Evolutionary conservation across 148 eudicot species (phyloP).

Genomic region (Agrostemma githago): DNA sequence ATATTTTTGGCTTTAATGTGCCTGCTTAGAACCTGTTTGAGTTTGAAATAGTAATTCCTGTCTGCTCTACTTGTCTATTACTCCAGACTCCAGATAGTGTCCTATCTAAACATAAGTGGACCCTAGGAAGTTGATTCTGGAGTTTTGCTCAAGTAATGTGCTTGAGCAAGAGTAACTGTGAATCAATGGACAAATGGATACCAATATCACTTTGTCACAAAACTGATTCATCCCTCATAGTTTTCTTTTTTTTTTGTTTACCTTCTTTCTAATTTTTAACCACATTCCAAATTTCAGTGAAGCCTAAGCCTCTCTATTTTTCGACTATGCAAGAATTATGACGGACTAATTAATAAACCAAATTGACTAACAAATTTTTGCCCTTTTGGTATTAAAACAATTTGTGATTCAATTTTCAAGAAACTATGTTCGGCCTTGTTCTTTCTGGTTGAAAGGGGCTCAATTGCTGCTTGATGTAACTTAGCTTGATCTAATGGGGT

Average conservation of each 20-base stretch:
- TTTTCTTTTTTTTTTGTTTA: background rate
- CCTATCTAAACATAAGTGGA: background rate
- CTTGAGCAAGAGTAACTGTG: background rate
- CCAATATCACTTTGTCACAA: background rate
- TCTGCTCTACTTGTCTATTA: background rate
- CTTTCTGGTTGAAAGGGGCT: too few species aligned
- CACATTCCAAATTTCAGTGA: background rate
- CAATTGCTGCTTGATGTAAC: too few species aligned
- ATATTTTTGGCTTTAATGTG: background rate
- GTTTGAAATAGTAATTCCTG: background rate
- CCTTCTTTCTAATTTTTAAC: background rate
- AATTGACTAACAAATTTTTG: background rate
- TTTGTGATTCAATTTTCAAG: too few species aligned
- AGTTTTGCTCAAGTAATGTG: background rate
- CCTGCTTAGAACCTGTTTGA: background rate
- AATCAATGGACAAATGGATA: background rate
- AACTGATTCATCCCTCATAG: background rate
- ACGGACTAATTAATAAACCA: background rate
- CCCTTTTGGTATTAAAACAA: background rate
- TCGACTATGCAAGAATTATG: background rate
- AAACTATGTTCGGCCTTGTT: too few species aligned
- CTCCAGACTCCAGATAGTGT: background rate
- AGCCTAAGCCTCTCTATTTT: background rate
- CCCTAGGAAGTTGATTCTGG: background rate
- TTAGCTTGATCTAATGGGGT: too few species aligned